Conservation (phyloP, 192 early-diverging fungal genomes). For the Coemansia asiatica region DNA sequence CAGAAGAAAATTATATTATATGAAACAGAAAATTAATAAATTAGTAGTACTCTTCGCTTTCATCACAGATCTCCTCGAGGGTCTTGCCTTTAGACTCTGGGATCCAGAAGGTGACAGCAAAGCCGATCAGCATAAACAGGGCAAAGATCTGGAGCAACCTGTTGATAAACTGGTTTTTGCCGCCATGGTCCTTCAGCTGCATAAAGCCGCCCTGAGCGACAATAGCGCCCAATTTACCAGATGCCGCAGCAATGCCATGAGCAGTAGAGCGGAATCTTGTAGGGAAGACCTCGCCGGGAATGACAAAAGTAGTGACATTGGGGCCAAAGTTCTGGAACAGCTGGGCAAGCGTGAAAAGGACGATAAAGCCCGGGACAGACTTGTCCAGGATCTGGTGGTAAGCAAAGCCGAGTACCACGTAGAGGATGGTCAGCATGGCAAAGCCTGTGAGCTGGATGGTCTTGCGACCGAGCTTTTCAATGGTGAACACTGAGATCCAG, state of each 20-base stretch:
- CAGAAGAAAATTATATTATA: too few species aligned
- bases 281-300: constrained; percentile 81
- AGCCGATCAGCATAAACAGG: constrained; percentile 73
- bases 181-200: constrained; percentile 69
- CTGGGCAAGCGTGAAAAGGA: constrained; percentile 66
- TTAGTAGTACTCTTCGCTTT: constrained; percentile 47
- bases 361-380: constrained; percentile 61
- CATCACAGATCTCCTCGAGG: constrained; percentile 53
- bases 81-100: constrained; percentile 57
- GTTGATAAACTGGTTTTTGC: constrained; percentile 61
- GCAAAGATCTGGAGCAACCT: constrained; percentile 73
- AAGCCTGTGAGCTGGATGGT: constrained; percentile 94
- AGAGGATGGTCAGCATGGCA: constrained; percentile 70
- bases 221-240: constrained; percentile 78
- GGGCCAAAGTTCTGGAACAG: constrained; percentile 97
- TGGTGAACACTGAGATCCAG: constrained; percentile 88
- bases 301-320: constrained; percentile 86
- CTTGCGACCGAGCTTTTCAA: constrained; percentile 89
- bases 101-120: constrained; percentile 52
- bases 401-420: constrained; percentile 70
- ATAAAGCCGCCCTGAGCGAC: constrained; percentile 72
- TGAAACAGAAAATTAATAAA: neutral
- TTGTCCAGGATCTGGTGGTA: constrained; percentile 65
- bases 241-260: constrained; percentile 79
- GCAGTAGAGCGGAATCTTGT: constrained; percentile 78